Conservation (phyloP, 306 rosid species). For the Casuarina equisetifolia region DNA sequence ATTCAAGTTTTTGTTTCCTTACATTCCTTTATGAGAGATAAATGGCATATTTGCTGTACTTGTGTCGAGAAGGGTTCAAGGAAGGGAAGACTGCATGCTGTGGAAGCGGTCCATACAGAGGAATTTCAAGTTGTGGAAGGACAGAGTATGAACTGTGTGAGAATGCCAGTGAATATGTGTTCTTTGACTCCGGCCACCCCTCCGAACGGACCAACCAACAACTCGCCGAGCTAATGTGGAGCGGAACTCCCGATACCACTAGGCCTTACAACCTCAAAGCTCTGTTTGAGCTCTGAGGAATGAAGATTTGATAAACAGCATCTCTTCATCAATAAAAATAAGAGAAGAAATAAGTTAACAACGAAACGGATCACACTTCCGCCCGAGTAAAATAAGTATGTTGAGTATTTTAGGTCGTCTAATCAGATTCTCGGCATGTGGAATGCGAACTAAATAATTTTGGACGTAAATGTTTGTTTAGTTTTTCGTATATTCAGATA, state of each 20-base stretch:
- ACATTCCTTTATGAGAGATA: background rate
- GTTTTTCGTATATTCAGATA: too few species aligned
- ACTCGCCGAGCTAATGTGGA: slow-evolving; percentile 40
- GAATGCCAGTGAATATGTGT: slow-evolving; percentile 33
- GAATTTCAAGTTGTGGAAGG: slow-evolving; percentile 51
- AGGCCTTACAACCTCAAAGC: slow-evolving; percentile 37
- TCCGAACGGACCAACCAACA: slow-evolving; percentile 34
- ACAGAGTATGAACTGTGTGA: slow-evolving; percentile 36
- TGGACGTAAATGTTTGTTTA: too few species aligned
- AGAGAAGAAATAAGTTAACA: too few species aligned
- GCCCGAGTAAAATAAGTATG: background rate
- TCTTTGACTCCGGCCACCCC: slow-evolving; percentile 48
- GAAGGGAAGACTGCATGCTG: slow-evolving; percentile 48
- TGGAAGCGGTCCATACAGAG: slow-evolving; percentile 50
- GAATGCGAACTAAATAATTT: background rate
- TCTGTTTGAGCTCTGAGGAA: slow-evolving; percentile 27
- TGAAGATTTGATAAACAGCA: background rate
- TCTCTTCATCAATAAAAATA: too few species aligned
- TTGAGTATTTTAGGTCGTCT: background rate
- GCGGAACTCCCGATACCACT: slow-evolving; percentile 23
- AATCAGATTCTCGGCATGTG: background rate
- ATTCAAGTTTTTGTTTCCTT: background rate
- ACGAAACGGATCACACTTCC: background rate
- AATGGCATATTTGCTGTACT: background rate
- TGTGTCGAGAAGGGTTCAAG: slow-evolving; percentile 33